Percentiles rank a stretch among this genome's conserved stretches.
phyloP scores from a whole-genome alignment of 106 monocot species.

The Dioscorea dumetorum region DNA sequence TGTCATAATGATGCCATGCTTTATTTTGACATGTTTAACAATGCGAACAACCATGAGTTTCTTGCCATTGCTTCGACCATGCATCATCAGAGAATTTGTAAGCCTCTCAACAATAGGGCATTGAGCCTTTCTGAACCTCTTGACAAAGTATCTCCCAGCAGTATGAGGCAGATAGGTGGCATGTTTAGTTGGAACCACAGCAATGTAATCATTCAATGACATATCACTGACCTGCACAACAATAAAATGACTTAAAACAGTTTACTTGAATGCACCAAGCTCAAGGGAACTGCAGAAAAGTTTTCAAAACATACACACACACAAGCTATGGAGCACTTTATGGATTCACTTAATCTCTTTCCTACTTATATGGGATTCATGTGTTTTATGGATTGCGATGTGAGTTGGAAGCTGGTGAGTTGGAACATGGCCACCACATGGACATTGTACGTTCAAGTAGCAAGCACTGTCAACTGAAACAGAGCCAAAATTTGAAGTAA shows the following conservation, averaged over 20 bases:
- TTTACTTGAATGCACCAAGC: too few relatives aligned
- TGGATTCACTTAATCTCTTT: too few relatives aligned
- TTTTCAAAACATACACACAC: too few relatives aligned
- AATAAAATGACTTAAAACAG: too few relatives aligned
- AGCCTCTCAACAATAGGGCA: slow-evolving; percentile 59
- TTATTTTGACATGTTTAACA: slow-evolving; percentile 42
- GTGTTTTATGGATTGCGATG: too few relatives aligned
- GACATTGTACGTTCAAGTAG: too few relatives aligned
- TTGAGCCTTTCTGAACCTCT: slow-evolving; percentile 63
- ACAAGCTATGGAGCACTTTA: too few relatives aligned
- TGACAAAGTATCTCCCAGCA: slow-evolving; percentile 47
- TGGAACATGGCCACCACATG: slow-evolving; percentile 9
- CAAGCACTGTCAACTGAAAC: slow-evolving; percentile 3
- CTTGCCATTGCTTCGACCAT: slow-evolving; percentile 64
- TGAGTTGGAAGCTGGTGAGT: slow-evolving; percentile 1
- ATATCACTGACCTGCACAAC: slow-evolving; percentile 41
- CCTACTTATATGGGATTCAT: too few relatives aligned
- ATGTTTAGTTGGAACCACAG: slow-evolving; percentile 33
- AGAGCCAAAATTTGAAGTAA: not conserved
- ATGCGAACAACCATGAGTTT: slow-evolving; percentile 48
- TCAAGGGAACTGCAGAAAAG: too few relatives aligned
- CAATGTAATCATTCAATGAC: slow-evolving; percentile 49
- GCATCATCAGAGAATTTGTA: slow-evolving; percentile 73
- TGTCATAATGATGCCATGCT: too few relatives aligned
- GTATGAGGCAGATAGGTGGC: slow-evolving; percentile 59